Conservation (phyloP, 441 rosid species). For the Kokia cookei region DNA sequence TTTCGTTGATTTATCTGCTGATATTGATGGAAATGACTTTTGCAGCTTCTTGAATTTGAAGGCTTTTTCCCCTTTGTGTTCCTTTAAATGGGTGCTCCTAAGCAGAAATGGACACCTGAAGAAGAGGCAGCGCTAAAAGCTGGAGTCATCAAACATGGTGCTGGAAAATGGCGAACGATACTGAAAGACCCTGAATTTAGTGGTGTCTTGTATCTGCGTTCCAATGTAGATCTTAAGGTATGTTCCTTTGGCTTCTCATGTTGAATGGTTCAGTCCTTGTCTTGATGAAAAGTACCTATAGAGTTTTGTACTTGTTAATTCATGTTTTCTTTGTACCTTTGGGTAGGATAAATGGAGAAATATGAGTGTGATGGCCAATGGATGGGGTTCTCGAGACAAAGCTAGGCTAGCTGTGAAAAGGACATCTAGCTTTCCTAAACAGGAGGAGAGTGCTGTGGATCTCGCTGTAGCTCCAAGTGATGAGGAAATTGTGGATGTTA, state of each 20-base stretch:
- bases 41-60: slow-evolving; percentile 10
- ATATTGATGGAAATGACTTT: neutral
- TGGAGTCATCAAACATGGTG: slow-evolving; percentile 90
- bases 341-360: slow-evolving; percentile 96
- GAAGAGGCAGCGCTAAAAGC: slow-evolving; percentile 94
- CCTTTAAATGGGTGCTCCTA: slow-evolving; percentile 83
- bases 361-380: slow-evolving; percentile 93
- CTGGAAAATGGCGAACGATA: slow-evolving; percentile 97
- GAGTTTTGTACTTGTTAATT: neutral
- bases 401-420: slow-evolving; percentile 63
- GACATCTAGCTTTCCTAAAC: slow-evolving; percentile 37
- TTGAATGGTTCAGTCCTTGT: neutral
- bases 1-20: neutral
- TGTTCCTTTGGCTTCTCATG: neutral
- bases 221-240: slow-evolving; percentile 97
- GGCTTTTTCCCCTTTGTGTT: slow-evolving; percentile 8
- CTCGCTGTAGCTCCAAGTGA: slow-evolving; percentile 42
- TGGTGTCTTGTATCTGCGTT: slow-evolving; percentile 68
- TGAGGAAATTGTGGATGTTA: slow-evolving; percentile 63
- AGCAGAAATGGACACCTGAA: slow-evolving; percentile 98
- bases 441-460: slow-evolving; percentile 20
- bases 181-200: slow-evolving; percentile 92
- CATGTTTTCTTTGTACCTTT: slow-evolving; percentile 1
- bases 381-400: slow-evolving; percentile 84
- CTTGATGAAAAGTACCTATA: neutral